Base-by-base conservation (phyloP, 192 early-diverging fungal genomes). In the Gryganskiella cystojenkinii region DNA sequence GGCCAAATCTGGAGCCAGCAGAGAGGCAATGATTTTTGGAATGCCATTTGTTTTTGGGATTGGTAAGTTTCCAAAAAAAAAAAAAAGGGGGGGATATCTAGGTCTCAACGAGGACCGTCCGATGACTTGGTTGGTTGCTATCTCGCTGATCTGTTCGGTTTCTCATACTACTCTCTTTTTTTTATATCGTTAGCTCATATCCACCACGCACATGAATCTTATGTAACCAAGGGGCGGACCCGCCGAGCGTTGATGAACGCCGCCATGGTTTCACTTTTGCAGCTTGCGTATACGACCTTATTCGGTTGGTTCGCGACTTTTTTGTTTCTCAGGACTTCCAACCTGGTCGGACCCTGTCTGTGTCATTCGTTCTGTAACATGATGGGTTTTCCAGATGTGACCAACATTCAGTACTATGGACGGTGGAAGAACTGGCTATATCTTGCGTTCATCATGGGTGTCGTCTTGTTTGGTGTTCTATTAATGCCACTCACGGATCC, bases 261-360 rank as follows among this genome's bases (percentile, higher is more conserved):
- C 17, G 30, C 82, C 14, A 15, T 82, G 4, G 67, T 46, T 19
- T 70, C 84, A 1, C 20, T 49, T 7, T 90, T 92, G 35, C 93
- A 94, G 61, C 87, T 94, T 25, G 33, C 50, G 0, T 95, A 93
- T 68, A 95, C 93, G 2, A 91, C 86, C 1, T 20, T 94, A 5
- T 95, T 93, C 82, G 94, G 94, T 17, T 93, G 91, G 90, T 93
- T 89, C 82, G 88, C 89, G 14, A 86, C 86, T 3, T 93, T 83
- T 61, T 27, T 91, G 31, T 85, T 93, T 47, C 25, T 92, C 9
- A 82, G 90, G 52, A 91, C 89, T 68, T 85, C 88, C 4, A 82
- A 67, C 53, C 22, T 93, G 9, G 35, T 81, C 35, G 70, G 83
- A 1, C 82, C 87, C 13, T 81, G 90, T 27, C 37, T 88, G 5